A percentile compares a stretch with the other conserved stretches of the same genome.
These are phyloP conservation scores for Aspergillus indologenus DNA, from an alignment of 495 filamentous ascomycete genomes.

Conservation along the genomic window DNA sequence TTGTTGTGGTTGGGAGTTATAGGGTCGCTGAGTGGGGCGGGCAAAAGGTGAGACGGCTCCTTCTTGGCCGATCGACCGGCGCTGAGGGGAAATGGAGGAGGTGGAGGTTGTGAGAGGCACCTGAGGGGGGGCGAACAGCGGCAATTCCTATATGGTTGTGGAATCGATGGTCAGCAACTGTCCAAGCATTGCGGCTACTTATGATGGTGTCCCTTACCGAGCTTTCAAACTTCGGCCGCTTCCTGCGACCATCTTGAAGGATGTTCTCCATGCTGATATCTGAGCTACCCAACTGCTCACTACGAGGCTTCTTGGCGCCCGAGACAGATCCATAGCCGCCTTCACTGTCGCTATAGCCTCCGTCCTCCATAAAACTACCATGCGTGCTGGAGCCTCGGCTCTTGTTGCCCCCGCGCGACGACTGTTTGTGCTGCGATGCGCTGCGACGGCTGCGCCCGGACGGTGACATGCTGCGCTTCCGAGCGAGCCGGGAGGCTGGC, in stretches of 20 bases:
- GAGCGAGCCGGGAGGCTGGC: slow-evolving; percentile 63
- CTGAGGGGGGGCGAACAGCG: slow-evolving; percentile 89
- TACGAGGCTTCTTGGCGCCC: slow-evolving; percentile 67
- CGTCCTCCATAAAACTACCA: slow-evolving; percentile 62
- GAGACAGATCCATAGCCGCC: slow-evolving; percentile 66
- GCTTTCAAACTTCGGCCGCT: slow-evolving; percentile 96
- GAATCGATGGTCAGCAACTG: slow-evolving; percentile 14
- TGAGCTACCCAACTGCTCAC: slow-evolving; percentile 82
- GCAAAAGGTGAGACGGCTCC: slow-evolving; percentile 64
- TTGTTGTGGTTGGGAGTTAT: slow-evolving; percentile 66
- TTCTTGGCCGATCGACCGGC: slow-evolving; percentile 62
- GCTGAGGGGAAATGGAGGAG: slow-evolving; percentile 89
- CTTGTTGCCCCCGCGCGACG: slow-evolving; percentile 62
- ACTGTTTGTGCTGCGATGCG: slow-evolving; percentile 70
- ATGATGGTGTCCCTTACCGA: slow-evolving; percentile 60
- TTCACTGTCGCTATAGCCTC: slow-evolving; percentile 78
- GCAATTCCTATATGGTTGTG: slow-evolving; percentile 68
- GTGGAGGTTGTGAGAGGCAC: slow-evolving; percentile 84
- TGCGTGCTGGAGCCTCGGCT: slow-evolving; percentile 67
- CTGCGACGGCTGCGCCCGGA: slow-evolving; percentile 74
- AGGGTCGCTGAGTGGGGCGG: slow-evolving; percentile 67
- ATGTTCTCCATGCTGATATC: slow-evolving; percentile 98
- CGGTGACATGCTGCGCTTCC: slow-evolving; percentile 81
- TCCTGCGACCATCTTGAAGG: slow-evolving; percentile 90
- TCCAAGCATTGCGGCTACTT: slow-evolving; percentile 2